Evolutionary conservation across 306 rosid species (phyloP), one percentile per base, ranked within the genome.

Genomic region (Trifolium pratense): DNA sequence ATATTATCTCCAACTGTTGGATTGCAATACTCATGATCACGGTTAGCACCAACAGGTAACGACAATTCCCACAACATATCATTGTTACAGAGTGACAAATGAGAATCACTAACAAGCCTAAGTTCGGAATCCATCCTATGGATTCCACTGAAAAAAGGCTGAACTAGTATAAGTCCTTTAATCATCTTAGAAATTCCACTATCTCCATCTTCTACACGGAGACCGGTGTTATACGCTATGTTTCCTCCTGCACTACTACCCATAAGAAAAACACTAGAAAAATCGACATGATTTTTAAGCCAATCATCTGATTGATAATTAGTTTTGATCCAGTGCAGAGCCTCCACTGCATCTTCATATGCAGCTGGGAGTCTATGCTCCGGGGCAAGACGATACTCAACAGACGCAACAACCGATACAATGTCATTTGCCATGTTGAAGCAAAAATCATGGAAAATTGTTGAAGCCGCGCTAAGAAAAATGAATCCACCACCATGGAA

Each of bases 281-380:
- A 60, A 46, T 89, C 88, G 13, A 80, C 87, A 25, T 71, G 36
- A 2, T 74, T n/a, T n/a, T 5, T 68, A 4, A 89, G 13, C 91
- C 91, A 87, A 7, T 60, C 81, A 37, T 87, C 83, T 3, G 2
- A 7, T 23, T 55, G 59, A 46, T 55, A 55, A 52, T 64, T 51
- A 63, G 85, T 36, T 82, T 61, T 78, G 60, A 86, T 80, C 81
- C 86, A 82, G 70, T 78, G 87, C 59, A 88, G 71, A 53, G 93
- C 87, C 17, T 88, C 89, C 75, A 80, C 20, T 1, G 85, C 90
- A 71, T 84, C 90, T 0, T 86, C 93, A 7, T 82, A 88, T 0
- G 93, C 89, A 1, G 86, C 84, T 1, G 89, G 87, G 23, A 81
- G 83, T 4, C 84, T 82, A 37, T 89, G 86, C 75, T 86, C 87